Conservation (phyloP, 192 early-diverging fungal genomes). For the Entomortierella chlamydospora region DNA sequence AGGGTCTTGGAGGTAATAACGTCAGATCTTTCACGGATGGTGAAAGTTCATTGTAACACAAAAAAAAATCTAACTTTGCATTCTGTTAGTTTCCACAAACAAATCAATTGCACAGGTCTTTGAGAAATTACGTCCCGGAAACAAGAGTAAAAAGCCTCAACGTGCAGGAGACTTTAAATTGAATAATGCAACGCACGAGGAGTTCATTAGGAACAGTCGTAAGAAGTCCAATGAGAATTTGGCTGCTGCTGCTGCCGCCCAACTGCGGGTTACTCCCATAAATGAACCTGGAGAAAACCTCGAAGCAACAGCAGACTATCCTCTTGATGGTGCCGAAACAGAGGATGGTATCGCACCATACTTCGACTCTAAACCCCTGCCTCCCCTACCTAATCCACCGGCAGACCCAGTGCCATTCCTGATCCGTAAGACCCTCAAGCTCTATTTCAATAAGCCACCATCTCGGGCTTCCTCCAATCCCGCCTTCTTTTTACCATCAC, state of each 20-base stretch:
- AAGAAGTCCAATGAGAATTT: conserved; percentile 7
- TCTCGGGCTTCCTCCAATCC: conserved; percentile 11
- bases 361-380: neutral
- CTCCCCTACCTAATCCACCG: neutral
- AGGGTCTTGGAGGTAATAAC: conserved; percentile 31
- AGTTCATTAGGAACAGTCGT: conserved; percentile 21
- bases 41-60: too few species aligned
- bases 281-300: too few species aligned
- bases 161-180: conserved; percentile 29
- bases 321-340: too few species aligned
- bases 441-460: conserved; percentile 28
- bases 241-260: too few species aligned
- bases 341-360: neutral
- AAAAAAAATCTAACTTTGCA: too few species aligned
- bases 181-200: conserved; percentile 8
- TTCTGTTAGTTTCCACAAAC: conserved; percentile 24
- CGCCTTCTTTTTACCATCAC: conserved; percentile 28
- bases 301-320: conserved; percentile 4
- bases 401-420: conserved; percentile 26
- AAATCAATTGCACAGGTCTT: conserved; percentile 34
- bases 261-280: too few species aligned
- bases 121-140: conserved; percentile 28
- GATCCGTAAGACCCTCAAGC: conserved; percentile 35
- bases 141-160: conserved; percentile 16
- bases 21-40: neutral